Percentiles rank a stretch among this genome's conserved stretches.
Evolutionary conservation across 2,329 filamentous ascomycete genomes (phyloP).

Genomic region (Ophiostoma australiae): DNA sequence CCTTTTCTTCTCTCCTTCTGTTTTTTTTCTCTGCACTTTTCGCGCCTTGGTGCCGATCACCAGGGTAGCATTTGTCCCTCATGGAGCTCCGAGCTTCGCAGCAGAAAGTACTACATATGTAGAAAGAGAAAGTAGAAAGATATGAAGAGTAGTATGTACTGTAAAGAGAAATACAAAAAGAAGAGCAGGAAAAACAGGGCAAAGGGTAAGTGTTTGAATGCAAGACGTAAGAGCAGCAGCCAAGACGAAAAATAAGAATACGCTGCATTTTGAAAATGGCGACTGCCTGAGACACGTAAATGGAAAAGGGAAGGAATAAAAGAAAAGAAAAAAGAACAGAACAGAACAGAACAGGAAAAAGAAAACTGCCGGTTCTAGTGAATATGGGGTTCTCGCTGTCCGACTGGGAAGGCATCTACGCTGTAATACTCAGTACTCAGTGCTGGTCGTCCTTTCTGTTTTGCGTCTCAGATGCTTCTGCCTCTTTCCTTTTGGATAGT

Average conservation of each 20-base stretch:
- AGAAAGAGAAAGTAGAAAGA: not conserved
- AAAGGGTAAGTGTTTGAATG: not conserved
- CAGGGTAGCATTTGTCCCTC: constrained; percentile 11
- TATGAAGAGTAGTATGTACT: not conserved
- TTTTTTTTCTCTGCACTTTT: not conserved
- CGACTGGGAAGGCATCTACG: not conserved
- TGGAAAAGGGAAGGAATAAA: too few species aligned
- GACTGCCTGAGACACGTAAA: too few species aligned
- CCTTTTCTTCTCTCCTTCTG: not conserved
- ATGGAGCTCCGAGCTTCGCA: constrained; percentile 8
- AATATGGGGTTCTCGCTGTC: constrained; percentile 16
- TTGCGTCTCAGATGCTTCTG: not conserved
- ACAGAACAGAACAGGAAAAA: not conserved
- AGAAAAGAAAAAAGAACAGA: too few species aligned
- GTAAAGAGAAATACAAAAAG: not conserved
- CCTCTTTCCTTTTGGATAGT: not conserved
- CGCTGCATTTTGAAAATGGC: too few species aligned
- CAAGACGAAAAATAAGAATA: not conserved
- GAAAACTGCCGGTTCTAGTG: not conserved
- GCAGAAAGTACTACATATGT: not conserved
- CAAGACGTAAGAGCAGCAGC: not conserved
- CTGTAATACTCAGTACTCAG: not conserved
- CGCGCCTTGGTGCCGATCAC: constrained; percentile 10
- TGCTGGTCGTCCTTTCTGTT: not conserved
- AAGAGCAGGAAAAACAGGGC: not conserved